phyloP scores from a whole-genome alignment of 176 grass and related monocot species.

The Zizania latifolia region DNA sequence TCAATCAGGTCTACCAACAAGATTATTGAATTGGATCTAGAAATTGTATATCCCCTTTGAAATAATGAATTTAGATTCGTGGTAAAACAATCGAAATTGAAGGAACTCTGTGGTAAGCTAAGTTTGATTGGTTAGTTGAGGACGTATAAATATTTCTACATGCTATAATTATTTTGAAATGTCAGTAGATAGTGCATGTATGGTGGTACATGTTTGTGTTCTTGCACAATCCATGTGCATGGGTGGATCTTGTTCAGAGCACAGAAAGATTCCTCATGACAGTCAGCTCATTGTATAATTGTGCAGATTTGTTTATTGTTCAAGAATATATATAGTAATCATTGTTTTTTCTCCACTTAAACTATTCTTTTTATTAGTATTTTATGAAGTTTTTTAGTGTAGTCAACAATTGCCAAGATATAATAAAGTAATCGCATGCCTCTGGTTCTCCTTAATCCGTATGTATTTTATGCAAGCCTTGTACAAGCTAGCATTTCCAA shows the following conservation, averaged over 20 bases:
- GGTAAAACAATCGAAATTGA: neutral
- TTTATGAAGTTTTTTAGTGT: no score
- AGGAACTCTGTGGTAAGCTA: neutral
- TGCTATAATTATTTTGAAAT: neutral
- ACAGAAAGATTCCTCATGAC: neutral
- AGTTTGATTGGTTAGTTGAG: neutral
- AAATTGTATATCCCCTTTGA: neutral
- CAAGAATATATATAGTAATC: no score
- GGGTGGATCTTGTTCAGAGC: neutral
- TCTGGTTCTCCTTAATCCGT: no score
- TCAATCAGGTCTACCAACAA: conserved; percentile 14
- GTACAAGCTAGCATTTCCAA: no score
- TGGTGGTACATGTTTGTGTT: neutral
- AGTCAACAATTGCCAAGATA: no score
- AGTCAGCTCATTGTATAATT: neutral
- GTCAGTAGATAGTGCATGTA: neutral
- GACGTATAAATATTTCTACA: neutral
- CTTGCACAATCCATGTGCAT: neutral
- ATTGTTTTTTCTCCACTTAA: no score
- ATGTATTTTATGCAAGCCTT: no score
- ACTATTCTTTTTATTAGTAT: no score
- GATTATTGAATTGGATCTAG: neutral
- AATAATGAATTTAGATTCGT: neutral
- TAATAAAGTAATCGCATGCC: no score
- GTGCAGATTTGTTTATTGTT: neutral